Conservation (phyloP, 1,139 yeast species). For the Kazachstania sp. region DNA sequence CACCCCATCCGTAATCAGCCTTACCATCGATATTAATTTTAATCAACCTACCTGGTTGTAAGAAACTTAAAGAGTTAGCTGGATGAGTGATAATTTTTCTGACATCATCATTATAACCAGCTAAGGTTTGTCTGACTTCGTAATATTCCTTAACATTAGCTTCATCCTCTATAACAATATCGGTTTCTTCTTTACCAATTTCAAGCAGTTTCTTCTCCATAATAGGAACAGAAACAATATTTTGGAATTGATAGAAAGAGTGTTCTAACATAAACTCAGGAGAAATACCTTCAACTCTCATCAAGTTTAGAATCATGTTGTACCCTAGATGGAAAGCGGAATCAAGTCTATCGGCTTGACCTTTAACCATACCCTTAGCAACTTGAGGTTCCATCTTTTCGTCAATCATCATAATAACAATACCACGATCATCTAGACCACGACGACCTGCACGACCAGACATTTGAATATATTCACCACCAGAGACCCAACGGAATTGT, state of each 20-base stretch:
- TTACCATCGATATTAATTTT: constrained; percentile 45
- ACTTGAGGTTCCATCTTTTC: constrained; percentile 99
- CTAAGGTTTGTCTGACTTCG: constrained; percentile 66
- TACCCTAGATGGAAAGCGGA: constrained; percentile 96
- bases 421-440: constrained; percentile 98
- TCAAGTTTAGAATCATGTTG: constrained; percentile 89
- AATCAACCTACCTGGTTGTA: constrained; percentile 83
- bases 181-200: constrained; percentile 42
- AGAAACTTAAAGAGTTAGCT: constrained; percentile 68
- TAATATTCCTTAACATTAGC: constrained; percentile 68
- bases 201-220: constrained; percentile 58
- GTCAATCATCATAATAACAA: constrained; percentile 97
- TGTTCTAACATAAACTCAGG: constrained; percentile 95
- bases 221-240: constrained; percentile 79
- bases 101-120: constrained; percentile 64
- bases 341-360: constrained; percentile 92
- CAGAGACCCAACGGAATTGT: constrained; percentile 96
- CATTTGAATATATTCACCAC: constrained; percentile 99
- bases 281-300: constrained; percentile 96
- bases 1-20: constrained; percentile 89
- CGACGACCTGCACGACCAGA: constrained; percentile 99
- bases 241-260: constrained; percentile 93
- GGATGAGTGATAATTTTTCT: constrained; percentile 89
- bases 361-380: constrained; percentile 98
- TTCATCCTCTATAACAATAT: constrained; percentile 63